These are phyloP conservation scores for Atkinsonella texensis DNA, from an alignment of 2,329 filamentous ascomycete species.

Conservation along the genomic window DNA sequence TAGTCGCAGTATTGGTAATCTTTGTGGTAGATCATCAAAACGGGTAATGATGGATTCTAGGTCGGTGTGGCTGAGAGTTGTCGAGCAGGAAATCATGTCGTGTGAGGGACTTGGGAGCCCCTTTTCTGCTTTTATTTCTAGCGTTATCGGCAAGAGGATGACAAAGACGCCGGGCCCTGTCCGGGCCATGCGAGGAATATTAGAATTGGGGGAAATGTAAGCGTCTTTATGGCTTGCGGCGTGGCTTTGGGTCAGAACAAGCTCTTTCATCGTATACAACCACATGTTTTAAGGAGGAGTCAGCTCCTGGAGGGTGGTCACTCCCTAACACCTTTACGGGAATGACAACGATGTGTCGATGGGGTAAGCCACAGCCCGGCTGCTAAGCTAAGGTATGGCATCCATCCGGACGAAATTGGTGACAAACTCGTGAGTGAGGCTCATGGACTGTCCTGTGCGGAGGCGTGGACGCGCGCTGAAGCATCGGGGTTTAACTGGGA, in stretches of 20 bases:
- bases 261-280: conserved; percentile 1
- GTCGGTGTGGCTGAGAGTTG: background rate
- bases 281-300: conserved; percentile 1
- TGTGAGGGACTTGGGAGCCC: background rate
- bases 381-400: background rate
- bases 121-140: background rate
- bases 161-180: background rate
- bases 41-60: background rate
- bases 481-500: background rate
- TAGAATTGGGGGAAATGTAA: background rate
- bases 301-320: conserved; percentile 3
- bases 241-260: background rate
- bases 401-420: background rate
- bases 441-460: conserved; percentile 7
- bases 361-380: background rate
- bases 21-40: background rate
- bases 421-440: conserved; percentile 3
- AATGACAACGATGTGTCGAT: background rate
- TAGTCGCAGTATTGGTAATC: background rate
- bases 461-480: background rate
- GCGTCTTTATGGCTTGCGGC: conserved; percentile 3
- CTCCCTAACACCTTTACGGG: background rate
- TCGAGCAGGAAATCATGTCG: background rate
- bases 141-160: background rate
- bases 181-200: background rate